Base-by-base conservation (phyloP, 139 green algal genomes). In the Mesotaenium endlicherianum region DNA sequence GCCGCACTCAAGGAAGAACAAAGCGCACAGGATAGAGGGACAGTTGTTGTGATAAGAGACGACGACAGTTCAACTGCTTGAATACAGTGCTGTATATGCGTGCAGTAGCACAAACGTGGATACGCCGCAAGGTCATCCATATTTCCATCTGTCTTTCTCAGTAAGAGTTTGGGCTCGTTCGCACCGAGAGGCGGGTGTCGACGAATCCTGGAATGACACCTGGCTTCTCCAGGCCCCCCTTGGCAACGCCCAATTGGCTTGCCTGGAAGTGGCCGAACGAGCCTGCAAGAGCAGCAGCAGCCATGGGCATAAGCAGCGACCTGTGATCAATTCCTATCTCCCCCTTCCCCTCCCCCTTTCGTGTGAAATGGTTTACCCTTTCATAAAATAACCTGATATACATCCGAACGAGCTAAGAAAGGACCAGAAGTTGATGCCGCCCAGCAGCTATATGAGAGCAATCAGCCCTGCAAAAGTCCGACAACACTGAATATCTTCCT, bases 211-310 rank as follows among this genome's bases (percentile, higher is more conserved):
- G 16, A 75, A 43, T 3, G 26, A 42, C 38, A 6, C 8, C 5
- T 31, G 14, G 5, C 36, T 4, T 79, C 5, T 45, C 75, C 3
- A 82, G 14, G 58, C 55, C 55, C 11, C 75, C 75, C 5, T 40
- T 72, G 3, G 55, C 39, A 4, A 82, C 55, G 5, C 30, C n/a
- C 38, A 8, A 72, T 6, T 38, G 3, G 58, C 55, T 82, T 4
- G 75, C 75, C 6, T 75, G 50, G 55, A 82, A 82, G 40, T 82
- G 75, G 30, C 75, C 75, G 6, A 82, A 82, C 30, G 75, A 82
- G 8, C 75, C 75, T 82, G 55, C 75, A 72, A 72, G 11, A 6
- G 36, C 8, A 11, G 36, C 60, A 5, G 43, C 43, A 6, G 11
- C 36, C 26, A 34, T 64, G 26, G 26, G 26, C 26, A 64, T 34